phyloP scores from a whole-genome alignment of 805 yeast genomes.

The Pichia paraexigua region DNA sequence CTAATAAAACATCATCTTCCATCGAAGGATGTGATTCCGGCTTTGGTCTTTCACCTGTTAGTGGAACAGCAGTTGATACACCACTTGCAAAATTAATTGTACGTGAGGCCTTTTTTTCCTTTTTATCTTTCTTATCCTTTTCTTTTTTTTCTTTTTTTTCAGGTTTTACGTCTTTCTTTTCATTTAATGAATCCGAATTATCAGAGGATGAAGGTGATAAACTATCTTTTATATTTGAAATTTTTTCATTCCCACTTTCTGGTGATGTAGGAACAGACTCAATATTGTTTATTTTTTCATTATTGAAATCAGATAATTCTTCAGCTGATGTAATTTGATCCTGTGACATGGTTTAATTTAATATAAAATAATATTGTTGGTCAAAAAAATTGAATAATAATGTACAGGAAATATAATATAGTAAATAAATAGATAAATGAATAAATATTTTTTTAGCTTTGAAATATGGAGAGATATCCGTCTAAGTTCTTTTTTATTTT shows the following conservation, averaged over 20 bases:
- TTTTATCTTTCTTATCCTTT: conserved; percentile 22
- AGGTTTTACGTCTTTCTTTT: conserved; percentile 4
- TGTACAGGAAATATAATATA: background rate
- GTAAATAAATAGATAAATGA: background rate
- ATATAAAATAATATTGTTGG: background rate
- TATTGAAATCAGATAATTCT: conserved; percentile 15
- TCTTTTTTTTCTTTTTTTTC: conserved; percentile 18
- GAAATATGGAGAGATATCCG: conserved; percentile 30
- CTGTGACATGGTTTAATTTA: conserved; percentile 6
- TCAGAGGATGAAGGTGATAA: conserved; percentile 37
- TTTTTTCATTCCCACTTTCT: conserved; percentile 17
- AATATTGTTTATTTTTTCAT: conserved; percentile 6
- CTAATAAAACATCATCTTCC: conserved; percentile 69
- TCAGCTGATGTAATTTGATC: conserved; percentile 12
- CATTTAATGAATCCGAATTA: conserved; percentile 22
- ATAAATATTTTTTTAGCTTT: conserved; percentile 12
- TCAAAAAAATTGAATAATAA: background rate
- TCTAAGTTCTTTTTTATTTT: conserved; percentile 20
- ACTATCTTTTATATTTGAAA: conserved; percentile 18
- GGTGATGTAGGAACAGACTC: conserved; percentile 26
- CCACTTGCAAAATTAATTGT: conserved; percentile 55
- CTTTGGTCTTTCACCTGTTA: conserved; percentile 65
- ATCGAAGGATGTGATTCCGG: conserved; percentile 59
- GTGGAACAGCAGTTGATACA: conserved; percentile 71
- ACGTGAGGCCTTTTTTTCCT: conserved; percentile 27